Base-by-base conservation (phyloP, 345 rosid genomes). In the Syzygium aromaticum region DNA sequence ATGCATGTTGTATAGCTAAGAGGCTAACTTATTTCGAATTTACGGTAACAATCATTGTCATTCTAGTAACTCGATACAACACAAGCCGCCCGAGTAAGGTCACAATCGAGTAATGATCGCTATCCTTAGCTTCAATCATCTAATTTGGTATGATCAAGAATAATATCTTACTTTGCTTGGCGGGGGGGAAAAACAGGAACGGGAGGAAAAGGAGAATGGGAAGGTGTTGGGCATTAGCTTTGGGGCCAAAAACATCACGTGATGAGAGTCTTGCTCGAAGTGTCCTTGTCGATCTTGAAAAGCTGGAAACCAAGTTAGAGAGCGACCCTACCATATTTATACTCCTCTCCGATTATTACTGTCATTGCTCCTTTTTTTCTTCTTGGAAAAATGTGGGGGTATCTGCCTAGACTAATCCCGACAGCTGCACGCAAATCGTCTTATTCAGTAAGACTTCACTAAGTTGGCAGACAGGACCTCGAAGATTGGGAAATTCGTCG, bases 1-100 rank as follows among this genome's bases (percentile, higher is more conserved):
- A 33, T 33, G 0, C 3, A 33, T 7, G 4, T 3, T 4, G 12
- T 0, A 7, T 30, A 33, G 6, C 1, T 6, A 2, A 17, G 0
- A 33, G 23, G 12, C 1, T 33, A 17, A 67, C 1, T 67, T 9
- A 33, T 33, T 33, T 67, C 7, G 2, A 17, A 1, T 33, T 33
- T 1, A 33, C 10, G 25, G 46, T 33, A 67, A 33, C 10, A 12
- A 67, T 33, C 13, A 0, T 10, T 19, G 1, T 10, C 46, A 5
- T 33, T 33, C 9, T 17, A 38, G 80, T 7, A 33, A 30, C 43
- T 8, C 1, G 6, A 30, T 2, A 3, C 77, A 15, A 15, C 77
- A 64, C 77, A 16, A 17, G 77, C 40, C 0, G 21, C 22, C 0
- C 21, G 11, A 5, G 43, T 28, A 30, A 7, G 22, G 77, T 64